Percentiles rank a stretch among this genome's conserved stretches.
These are phyloP conservation scores for Gracilaria gracilis DNA, from an alignment of 23 red algal genomes.

Conservation along the genomic window DNA sequence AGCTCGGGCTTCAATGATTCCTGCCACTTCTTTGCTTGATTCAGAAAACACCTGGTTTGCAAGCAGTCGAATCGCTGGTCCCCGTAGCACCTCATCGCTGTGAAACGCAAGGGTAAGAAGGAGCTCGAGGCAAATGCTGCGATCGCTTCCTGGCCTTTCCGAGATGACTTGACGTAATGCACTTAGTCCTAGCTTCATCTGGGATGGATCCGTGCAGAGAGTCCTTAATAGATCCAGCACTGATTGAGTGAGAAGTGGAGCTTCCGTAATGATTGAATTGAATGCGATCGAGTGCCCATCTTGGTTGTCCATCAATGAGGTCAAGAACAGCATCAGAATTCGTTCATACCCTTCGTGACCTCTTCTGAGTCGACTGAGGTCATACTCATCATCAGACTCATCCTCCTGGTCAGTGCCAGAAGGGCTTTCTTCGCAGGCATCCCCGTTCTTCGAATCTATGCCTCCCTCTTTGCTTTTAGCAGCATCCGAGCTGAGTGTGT, in stretches of 20 bases:
- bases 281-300: not conserved
- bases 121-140: conserved; percentile 33
- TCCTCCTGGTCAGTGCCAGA: not conserved
- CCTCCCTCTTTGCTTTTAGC: not conserved
- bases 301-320: not conserved
- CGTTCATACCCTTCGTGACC: conserved; percentile 24
- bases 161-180: conserved; percentile 60
- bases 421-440: not conserved
- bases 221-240: conserved; percentile 44
- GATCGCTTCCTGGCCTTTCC: conserved; percentile 71
- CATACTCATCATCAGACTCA: conserved; percentile 18
- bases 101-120: conserved; percentile 54
- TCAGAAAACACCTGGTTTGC: conserved; percentile 65
- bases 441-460: not conserved
- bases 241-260: conserved; percentile 61
- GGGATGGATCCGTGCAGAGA: conserved; percentile 55
- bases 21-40: conserved; percentile 32
- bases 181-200: conserved; percentile 60
- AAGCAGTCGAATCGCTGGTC: conserved; percentile 76
- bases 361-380: conserved; percentile 12
- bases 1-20: conserved; percentile 64
- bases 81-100: conserved; percentile 66
- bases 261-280: conserved; percentile 36
- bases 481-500: not conserved
- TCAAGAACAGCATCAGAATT: conserved; percentile 10